Conservation (phyloP, 2,329 filamentous ascomycete species). For the Colletotrichum scovillei region DNA sequence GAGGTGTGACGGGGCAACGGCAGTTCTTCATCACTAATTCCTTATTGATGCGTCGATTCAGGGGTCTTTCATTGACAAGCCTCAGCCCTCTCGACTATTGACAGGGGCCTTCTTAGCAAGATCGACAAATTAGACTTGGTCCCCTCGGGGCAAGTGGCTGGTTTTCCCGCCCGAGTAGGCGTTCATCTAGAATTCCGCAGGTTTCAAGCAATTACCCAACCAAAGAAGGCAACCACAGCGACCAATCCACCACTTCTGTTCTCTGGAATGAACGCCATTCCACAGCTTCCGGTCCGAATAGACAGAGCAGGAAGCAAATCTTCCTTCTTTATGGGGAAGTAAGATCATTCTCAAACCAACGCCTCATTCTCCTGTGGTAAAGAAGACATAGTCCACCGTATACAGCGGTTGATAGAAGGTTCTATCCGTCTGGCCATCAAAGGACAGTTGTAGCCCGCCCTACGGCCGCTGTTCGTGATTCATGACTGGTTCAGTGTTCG, state of each 20-base stretch:
- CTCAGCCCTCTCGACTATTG: slow-evolving; percentile 13
- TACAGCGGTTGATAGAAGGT: background rate
- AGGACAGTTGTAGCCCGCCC: too few species aligned
- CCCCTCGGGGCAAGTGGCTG: slow-evolving; percentile 4
- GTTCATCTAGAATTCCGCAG: background rate
- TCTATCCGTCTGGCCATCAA: background rate
- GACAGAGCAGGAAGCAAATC: background rate
- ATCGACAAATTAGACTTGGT: slow-evolving; percentile 30
- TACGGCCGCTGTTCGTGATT: too few species aligned
- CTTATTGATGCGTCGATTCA: slow-evolving; percentile 29
- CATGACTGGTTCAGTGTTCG: too few species aligned
- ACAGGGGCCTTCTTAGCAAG: slow-evolving; percentile 32
- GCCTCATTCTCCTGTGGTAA: too few species aligned
- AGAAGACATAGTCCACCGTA: background rate
- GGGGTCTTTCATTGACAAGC: slow-evolving; percentile 14
- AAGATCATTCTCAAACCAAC: too few species aligned
- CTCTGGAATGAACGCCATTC: background rate
- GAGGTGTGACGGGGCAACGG: slow-evolving; percentile 13
- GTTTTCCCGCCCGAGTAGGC: background rate
- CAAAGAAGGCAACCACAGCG: background rate
- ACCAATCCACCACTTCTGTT: background rate
- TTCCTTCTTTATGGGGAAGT: background rate
- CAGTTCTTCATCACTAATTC: slow-evolving; percentile 33
- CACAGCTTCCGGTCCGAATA: background rate
- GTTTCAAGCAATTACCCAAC: background rate